Base-by-base conservation (phyloP, 805 yeast species). In the Brettanomyces custersianus region DNA sequence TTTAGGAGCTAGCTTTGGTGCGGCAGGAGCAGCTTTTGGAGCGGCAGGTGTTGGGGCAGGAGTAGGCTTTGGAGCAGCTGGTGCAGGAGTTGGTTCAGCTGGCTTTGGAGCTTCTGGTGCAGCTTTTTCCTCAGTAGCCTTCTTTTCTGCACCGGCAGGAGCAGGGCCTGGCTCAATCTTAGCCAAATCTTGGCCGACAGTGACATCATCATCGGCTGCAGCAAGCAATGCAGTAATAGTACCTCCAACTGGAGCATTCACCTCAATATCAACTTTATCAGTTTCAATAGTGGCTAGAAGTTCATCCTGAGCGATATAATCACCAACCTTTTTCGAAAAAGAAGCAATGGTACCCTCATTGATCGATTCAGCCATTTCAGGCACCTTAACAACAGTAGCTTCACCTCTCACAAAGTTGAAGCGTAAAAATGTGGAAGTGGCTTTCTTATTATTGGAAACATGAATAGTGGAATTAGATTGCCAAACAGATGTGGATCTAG, bases 291-390 rank as follows among this genome's bases (percentile, higher is more conserved):
- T 88, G 40, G 97, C 97, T 48, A 92, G 70, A 46, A 83, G 77
- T 65, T 90, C 97, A 61, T 90, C 97, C 48, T 66, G 75, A 40
- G 71, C 74, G 38, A 90, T 90, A 51, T 64, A 87, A 41, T 90
- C 97, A 47, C 98, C 98, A 42, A 87, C 86, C 42, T 74, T 63
- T 57, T 80, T 80, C 45, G 68, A 65, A 55, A 66, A 80, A 13
- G 72, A 51, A 45, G 84, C 68, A 47, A 92, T 72, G 34, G 97
- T 85, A 58, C 98, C 98, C 63, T 92, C 98, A 29, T 96, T 85
- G 55, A 92, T 80, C 34, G 96, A 88, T 66, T 92, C 98, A 30
- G 98, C 97, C 96, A 92, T 87, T 46, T 85, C 94, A 33, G 98
- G 98, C 17, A 92, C 97, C 61, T 87, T 84, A 36, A 90, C 94